A percentile compares a stretch with the other conserved stretches of the same genome.
These are phyloP conservation scores for Oldenlandia corymbosa DNA, from an alignment of 257 asterid species.

Conservation along the genomic window DNA sequence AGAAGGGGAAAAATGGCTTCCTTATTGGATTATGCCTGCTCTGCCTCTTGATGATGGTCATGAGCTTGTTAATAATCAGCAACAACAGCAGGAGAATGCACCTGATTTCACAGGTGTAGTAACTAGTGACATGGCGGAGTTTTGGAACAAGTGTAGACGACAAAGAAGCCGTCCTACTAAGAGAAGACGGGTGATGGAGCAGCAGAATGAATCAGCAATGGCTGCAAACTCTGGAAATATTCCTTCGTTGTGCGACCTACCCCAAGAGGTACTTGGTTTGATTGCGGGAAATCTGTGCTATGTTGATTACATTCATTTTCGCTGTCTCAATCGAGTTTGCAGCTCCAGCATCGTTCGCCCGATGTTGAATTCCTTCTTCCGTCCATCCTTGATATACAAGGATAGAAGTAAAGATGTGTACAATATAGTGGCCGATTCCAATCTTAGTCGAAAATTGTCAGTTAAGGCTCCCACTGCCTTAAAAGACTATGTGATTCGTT, in stretches of 20 bases:
- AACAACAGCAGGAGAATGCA: too few species aligned
- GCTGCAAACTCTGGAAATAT: background rate
- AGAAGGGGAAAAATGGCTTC: too few species aligned
- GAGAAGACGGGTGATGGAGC: background rate
- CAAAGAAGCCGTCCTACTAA: too few species aligned
- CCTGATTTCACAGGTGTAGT: too few species aligned
- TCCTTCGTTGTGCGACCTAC: background rate
- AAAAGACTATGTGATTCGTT: background rate
- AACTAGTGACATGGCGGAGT: too few species aligned
- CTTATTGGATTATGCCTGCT: too few species aligned
- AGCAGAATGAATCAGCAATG: too few species aligned
- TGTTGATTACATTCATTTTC: background rate
- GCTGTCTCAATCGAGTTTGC: background rate
- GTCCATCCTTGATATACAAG: background rate
- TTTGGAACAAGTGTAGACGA: too few species aligned
- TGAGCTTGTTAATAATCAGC: too few species aligned
- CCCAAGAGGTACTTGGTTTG: background rate
- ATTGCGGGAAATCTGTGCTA: background rate
- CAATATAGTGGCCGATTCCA: background rate
- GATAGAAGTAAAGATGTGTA: background rate
- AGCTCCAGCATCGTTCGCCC: background rate
- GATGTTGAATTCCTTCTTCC: background rate
- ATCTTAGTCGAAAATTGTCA: background rate
- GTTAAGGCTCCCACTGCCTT: background rate
- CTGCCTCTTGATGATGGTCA: too few species aligned